A percentile compares a stretch with the other conserved stretches of the same genome.
These are phyloP conservation scores for Kodamaea arcana DNA, from an alignment of 1,139 yeast species.

Conservation along the genomic window DNA sequence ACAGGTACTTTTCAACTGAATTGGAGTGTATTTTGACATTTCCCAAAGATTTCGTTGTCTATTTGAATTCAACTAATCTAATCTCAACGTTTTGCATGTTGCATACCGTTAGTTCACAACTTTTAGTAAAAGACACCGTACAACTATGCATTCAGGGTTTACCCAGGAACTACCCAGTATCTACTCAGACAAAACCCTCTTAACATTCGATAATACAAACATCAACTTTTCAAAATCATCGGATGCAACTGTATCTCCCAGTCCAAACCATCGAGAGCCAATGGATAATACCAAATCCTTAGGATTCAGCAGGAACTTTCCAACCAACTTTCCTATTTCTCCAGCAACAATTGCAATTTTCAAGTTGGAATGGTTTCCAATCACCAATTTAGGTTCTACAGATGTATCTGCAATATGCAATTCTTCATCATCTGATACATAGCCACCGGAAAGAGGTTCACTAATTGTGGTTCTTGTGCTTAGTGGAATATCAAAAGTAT, in stretches of 20 bases:
- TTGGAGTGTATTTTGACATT: no score
- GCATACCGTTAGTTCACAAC: no score
- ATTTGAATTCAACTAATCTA: no score
- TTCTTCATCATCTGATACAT: slow-evolving; percentile 6
- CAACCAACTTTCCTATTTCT: slow-evolving; percentile 39
- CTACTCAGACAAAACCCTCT: slow-evolving; percentile 13
- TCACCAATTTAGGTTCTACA: slow-evolving; percentile 37
- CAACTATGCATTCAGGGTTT: no score
- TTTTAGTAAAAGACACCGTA: no score
- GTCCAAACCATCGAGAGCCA: slow-evolving; percentile 44
- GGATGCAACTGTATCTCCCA: slow-evolving; percentile 27
- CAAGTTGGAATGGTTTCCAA: slow-evolving; percentile 39
- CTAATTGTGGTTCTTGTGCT: slow-evolving; percentile 29
- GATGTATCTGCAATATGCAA: slow-evolving; percentile 19
- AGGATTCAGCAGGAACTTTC: slow-evolving; percentile 21
- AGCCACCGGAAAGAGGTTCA: slow-evolving; percentile 5
- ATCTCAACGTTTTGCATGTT: no score
- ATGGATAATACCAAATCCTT: slow-evolving; percentile 35
- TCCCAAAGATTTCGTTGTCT: no score
- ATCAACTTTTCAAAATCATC: slow-evolving; percentile 41
- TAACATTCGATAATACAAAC: slow-evolving; percentile 36
- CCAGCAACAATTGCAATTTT: slow-evolving; percentile 40
- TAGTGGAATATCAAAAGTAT: slow-evolving; percentile 40
- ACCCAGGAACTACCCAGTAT: no score
- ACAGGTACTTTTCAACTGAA: no score